These are phyloP conservation scores for Pichia sp. DNA, from an alignment of 1,139 yeast genomes.

Conservation along the genomic window DNA sequence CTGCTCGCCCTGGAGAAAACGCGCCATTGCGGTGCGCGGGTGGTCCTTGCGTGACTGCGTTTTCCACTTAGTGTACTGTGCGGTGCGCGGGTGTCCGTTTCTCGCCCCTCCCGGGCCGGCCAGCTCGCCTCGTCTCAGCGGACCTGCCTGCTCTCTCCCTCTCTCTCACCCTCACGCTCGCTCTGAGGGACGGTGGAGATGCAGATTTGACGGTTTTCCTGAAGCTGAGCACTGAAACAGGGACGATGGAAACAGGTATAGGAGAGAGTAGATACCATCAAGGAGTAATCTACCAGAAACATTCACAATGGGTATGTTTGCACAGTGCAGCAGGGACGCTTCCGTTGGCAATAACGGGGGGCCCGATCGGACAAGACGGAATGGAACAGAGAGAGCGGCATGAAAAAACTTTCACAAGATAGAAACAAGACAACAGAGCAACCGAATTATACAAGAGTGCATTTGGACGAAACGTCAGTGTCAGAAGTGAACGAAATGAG, in stretches of 20 bases:
- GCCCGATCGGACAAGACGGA: too few species aligned
- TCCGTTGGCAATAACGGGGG: neutral
- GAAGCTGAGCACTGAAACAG: neutral
- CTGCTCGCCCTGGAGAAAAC: neutral
- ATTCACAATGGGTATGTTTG: slow-evolving; percentile 21
- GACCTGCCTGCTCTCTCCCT: too few species aligned
- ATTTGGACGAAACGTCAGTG: too few species aligned
- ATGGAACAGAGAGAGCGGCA: neutral
- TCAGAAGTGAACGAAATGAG: too few species aligned
- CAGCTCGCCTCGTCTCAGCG: too few species aligned
- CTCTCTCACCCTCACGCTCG: too few species aligned
- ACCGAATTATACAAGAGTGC: too few species aligned
- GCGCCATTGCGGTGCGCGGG: slow-evolving; percentile 8
- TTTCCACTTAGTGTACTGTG: neutral
- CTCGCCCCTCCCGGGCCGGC: neutral
- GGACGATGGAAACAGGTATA: neutral
- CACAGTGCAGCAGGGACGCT: neutral
- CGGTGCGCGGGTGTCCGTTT: slow-evolving; percentile 6
- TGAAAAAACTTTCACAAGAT: too few species aligned
- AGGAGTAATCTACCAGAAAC: slow-evolving; percentile 10
- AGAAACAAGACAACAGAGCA: too few species aligned
- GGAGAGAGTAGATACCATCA: neutral
- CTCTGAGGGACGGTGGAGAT: neutral
- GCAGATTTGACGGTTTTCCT: neutral
- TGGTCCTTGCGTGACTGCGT: slow-evolving; percentile 5